Base-by-base conservation (phyloP, 1,284 basidiomycete genomes). In the Rhizoctonia solani region DNA sequence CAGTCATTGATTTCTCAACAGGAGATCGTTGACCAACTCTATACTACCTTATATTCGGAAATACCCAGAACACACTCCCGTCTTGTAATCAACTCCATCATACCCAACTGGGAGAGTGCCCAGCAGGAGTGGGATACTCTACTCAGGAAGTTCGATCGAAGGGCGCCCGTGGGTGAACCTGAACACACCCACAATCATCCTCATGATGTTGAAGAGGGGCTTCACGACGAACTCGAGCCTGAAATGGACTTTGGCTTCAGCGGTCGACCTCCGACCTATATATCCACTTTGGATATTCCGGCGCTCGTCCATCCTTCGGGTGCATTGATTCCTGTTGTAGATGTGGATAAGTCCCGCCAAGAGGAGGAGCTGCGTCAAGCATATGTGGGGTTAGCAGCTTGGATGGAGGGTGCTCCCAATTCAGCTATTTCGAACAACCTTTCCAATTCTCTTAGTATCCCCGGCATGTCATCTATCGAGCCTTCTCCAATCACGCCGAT, bases 201-300 rank as follows among this genome's bases (percentile, higher is more conserved):
- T 3, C 46, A 61, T 34, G 58, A 49, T 34, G 11, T 46, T 46
- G 44, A 46, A 46, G 44, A 34, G n/a, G 46, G 50, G n/a, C 58
- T 61, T 2, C 30, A 49, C 14, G 56, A 44, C 13, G 58, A 61
- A 37, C 58, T 61, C 25, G 30, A 37, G n/a, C 30, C 58, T 23
- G 46, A 61, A 37, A 16, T 27, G n/a, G n/a, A n/a, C n/a, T n/a
- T n/a, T 11, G 46, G 32, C 4, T 53, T 53, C 50, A 34, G 25
- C 30, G 58, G 32, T 37, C 58, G 58, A 25, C 58, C 58, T 4
- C 58, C 58, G 16, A 61, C 58, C 1, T 61, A 61, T 32, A 50
- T 61, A n/a, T 61, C 58, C 19, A 61, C 58, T 19, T 47, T 61
- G n/a, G 58, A 61, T n/a, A 61, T 61, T 14, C 58, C 58, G 11